phyloP scores from a whole-genome alignment of 2,329 filamentous ascomycete genomes.

The Domatiomyces catenatus region DNA sequence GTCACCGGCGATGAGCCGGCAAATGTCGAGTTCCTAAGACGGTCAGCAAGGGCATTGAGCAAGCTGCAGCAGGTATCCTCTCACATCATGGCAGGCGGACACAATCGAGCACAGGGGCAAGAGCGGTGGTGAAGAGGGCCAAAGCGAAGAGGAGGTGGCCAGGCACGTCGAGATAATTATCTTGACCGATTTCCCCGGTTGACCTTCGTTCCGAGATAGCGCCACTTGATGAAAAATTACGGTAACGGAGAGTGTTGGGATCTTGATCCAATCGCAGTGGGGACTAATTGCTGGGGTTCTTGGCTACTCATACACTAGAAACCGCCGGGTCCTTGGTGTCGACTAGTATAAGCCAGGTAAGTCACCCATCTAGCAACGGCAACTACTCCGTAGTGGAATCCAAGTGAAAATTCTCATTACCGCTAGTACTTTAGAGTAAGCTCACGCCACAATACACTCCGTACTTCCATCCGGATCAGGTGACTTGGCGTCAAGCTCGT shows the following conservation, averaged over 20 bases:
- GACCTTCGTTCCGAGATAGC: not conserved
- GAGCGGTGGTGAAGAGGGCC: not conserved
- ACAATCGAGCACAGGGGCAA: not conserved
- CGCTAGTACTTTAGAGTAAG: no score
- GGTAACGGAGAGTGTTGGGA: no score
- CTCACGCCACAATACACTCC: not conserved
- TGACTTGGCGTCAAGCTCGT: not conserved
- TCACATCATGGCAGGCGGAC: not conserved
- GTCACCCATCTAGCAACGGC: no score
- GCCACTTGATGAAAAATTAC: not conserved
- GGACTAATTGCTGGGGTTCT: no score
- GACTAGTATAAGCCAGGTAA: no score
- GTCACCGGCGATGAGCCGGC: constrained; percentile 30
- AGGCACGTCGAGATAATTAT: not conserved
- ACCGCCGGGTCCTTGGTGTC: no score
- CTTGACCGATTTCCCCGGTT: not conserved
- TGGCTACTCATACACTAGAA: no score
- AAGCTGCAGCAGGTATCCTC: not conserved
- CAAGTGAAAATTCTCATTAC: no score
- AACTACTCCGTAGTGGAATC: no score
- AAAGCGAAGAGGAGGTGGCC: not conserved
- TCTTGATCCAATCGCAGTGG: no score
- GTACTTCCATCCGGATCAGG: not conserved
- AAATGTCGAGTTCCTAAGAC: constrained; percentile 32
- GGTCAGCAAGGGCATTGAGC: not conserved